Evolutionary conservation across 1,139 yeast species (phyloP).

Genomic region (Debaryomyces sp.): DNA sequence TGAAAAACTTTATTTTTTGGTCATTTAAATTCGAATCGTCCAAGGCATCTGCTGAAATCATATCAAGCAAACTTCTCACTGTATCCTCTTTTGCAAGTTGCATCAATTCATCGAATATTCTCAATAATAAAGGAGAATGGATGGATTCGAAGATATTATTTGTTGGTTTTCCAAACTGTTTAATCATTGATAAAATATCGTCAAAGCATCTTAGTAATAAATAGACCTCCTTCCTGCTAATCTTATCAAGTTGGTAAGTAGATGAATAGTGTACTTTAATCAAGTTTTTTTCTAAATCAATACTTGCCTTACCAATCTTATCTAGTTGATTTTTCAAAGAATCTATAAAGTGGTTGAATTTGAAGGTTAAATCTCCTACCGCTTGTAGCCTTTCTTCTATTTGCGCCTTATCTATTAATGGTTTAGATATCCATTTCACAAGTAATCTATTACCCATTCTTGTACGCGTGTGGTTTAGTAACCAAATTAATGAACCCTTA

Average conservation of each 20-base stretch:
- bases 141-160: conserved; percentile 11
- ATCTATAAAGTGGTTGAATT: conserved; percentile 54
- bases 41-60: conserved; percentile 64
- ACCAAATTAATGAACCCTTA: conserved; percentile 75
- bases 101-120: conserved; percentile 24
- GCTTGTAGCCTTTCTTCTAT: conserved; percentile 67
- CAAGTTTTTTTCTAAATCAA: conserved; percentile 69
- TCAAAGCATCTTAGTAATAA: conserved; percentile 54
- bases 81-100: conserved; percentile 18
- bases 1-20: conserved; percentile 59
- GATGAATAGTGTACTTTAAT: conserved; percentile 67
- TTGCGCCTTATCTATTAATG: conserved; percentile 55
- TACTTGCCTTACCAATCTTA: conserved; percentile 27
- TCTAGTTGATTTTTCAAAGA: conserved; percentile 46
- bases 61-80: conserved; percentile 41
- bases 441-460: conserved; percentile 71
- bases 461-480: conserved; percentile 79
- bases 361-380: conserved; percentile 56
- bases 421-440: conserved; percentile 73
- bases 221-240: conserved; percentile 69
- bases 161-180: conserved; percentile 25
- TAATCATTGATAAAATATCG: conserved; percentile 35
- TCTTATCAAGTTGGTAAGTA: conserved; percentile 37
- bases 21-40: conserved; percentile 46
- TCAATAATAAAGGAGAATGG: conserved; percentile 26